Evolutionary conservation across 2,329 filamentous ascomycete genomes (phyloP).

Genomic region (Fusarium domesticum): DNA sequence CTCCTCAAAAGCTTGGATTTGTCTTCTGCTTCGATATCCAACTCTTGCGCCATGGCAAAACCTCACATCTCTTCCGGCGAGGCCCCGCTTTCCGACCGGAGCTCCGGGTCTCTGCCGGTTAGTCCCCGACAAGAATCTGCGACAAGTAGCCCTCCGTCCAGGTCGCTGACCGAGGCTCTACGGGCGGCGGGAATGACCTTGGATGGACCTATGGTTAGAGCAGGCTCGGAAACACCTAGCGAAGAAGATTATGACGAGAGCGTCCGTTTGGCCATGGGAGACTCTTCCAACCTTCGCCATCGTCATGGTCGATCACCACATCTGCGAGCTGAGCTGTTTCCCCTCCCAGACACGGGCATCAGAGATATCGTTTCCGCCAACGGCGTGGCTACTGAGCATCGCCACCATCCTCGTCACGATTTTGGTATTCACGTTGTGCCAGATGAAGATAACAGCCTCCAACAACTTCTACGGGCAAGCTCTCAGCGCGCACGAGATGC

Average conservation of each 20-base stretch:
- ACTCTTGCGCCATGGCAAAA: conserved; percentile 20
- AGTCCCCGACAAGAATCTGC: conserved; percentile 1
- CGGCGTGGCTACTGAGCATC: neutral
- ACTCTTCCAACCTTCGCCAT: conserved; percentile 17
- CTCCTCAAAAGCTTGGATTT: too few relatives aligned
- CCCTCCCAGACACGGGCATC: conserved; percentile 9
- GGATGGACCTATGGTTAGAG: conserved; percentile 19
- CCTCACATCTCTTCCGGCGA: conserved; percentile 3
- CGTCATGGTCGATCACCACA: conserved; percentile 10
- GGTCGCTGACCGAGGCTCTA: conserved; percentile 31
- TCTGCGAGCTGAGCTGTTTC: conserved; percentile 2
- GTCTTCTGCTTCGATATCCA: too few relatives aligned
- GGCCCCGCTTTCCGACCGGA: conserved; percentile 12
- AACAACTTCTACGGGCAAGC: conserved; percentile 27
- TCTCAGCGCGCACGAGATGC: conserved; percentile 25
- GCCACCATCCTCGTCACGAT: conserved; percentile 16
- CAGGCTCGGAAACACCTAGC: conserved; percentile 41
- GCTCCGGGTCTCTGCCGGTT: conserved; percentile 1
- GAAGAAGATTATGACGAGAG: conserved; percentile 47
- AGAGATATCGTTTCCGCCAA: neutral
- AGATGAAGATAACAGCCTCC: conserved; percentile 30
- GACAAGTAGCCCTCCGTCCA: conserved; percentile 11
- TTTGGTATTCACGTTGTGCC: conserved; percentile 28
- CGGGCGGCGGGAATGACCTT: conserved; percentile 24
- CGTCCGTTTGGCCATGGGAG: conserved; percentile 27